Conservation (phyloP, 371 early-diverging fungal genomes). For the Saksenaea oblongispora region DNA sequence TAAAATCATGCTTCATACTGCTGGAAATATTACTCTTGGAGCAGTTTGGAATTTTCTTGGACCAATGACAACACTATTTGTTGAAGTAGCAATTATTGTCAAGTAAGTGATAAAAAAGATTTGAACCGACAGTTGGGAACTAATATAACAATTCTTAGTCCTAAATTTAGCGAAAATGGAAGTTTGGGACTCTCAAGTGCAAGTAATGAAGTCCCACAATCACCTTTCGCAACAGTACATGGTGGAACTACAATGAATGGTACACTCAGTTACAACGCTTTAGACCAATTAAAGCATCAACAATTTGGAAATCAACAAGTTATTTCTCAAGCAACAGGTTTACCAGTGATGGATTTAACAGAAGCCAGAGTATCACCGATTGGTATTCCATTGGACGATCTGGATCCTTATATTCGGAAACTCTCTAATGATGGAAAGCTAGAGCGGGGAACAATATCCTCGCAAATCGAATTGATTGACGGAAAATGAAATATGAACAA, state of each 20-base stretch:
- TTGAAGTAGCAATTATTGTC: slow-evolving; percentile 28
- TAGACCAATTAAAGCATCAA: slow-evolving; percentile 23
- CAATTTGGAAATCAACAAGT: slow-evolving; percentile 7
- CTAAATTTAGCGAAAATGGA: slow-evolving; percentile 15
- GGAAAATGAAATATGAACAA: neutral
- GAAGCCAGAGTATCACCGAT: neutral
- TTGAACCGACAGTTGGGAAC: neutral
- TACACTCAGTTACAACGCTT: slow-evolving; percentile 8
- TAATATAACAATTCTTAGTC: slow-evolving; percentile 2
- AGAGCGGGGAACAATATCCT: neutral
- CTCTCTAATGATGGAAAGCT: neutral
- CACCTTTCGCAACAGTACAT: neutral
- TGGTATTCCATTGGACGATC: slow-evolving; percentile 9
- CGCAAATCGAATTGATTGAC: slow-evolving; percentile 1
- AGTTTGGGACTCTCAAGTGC: slow-evolving; percentile 7
- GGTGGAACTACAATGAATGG: neutral
- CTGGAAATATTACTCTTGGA: slow-evolving; percentile 19
- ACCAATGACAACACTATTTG: slow-evolving; percentile 19
- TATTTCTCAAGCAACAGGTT: neutral
- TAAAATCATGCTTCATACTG: slow-evolving; percentile 22
- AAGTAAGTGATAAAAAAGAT: slow-evolving; percentile 16
- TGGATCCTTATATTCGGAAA: neutral
- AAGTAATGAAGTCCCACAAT: neutral
- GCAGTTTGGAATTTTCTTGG: slow-evolving; percentile 31
- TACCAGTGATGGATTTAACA: neutral